Percentiles rank a stretch among this genome's conserved stretches.
These are phyloP conservation scores for Pythium graminicola DNA, from an alignment of 352 stramenopile species.

Conservation along the genomic window DNA sequence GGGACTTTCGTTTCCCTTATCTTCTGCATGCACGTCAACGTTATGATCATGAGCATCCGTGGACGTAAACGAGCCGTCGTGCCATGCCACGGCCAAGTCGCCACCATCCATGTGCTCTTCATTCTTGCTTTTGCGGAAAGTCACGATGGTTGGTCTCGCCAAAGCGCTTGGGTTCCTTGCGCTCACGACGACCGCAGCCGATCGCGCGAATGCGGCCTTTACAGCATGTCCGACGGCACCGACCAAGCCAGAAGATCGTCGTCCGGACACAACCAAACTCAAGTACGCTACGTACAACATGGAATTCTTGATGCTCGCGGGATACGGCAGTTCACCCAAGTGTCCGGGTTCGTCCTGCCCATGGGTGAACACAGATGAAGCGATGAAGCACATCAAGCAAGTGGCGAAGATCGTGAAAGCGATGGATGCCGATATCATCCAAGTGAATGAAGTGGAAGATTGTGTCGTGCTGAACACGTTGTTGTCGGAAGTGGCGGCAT, in stretches of 20 bases:
- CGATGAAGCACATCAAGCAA: slow-evolving; percentile 23
- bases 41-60: not conserved
- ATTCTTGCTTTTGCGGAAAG: not conserved
- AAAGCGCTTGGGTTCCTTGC: not conserved
- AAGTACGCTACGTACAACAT: slow-evolving; percentile 31
- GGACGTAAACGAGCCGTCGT: no score
- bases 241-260: slow-evolving; percentile 24
- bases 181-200: not conserved
- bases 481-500: slow-evolving; percentile 6
- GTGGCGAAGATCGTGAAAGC: slow-evolving; percentile 20
- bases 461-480: slow-evolving; percentile 16
- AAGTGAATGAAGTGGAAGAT: slow-evolving; percentile 29
- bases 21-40: not conserved
- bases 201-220: slow-evolving; percentile 11
- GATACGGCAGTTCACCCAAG: slow-evolving; percentile 15
- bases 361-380: slow-evolving; percentile 20
- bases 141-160: slow-evolving; percentile 10
- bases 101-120: no score
- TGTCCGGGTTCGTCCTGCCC: slow-evolving; percentile 22
- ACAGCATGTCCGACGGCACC: slow-evolving; percentile 21
- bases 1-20: no score
- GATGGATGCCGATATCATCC: slow-evolving; percentile 29
- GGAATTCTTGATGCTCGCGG: slow-evolving; percentile 25
- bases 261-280: slow-evolving; percentile 26
- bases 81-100: no score